Evolutionary conservation across 768 basidiomycete species (phyloP).

Genomic region (Kwoniella heveanensis): DNA sequence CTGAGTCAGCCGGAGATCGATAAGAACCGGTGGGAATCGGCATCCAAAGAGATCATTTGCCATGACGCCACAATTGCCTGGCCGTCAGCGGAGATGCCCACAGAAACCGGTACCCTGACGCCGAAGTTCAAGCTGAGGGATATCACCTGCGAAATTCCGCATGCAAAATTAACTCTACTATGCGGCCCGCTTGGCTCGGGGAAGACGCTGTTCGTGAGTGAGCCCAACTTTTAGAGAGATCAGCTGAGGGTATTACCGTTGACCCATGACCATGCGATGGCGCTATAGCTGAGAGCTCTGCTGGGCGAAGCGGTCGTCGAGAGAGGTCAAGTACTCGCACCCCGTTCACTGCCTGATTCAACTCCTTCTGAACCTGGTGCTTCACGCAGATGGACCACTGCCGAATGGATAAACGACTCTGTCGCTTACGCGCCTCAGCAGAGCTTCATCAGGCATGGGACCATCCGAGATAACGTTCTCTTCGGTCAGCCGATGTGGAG

Average conservation of each 20-base stretch:
- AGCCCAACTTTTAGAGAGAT: too few species aligned
- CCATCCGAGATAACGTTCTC: constrained; percentile 61
- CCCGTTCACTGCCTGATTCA: constrained; percentile 31
- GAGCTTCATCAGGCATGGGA: constrained; percentile 49
- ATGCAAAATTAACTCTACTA: constrained; percentile 41
- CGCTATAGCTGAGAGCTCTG: constrained; percentile 44
- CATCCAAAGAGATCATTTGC: constrained; percentile 15
- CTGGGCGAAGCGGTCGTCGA: constrained; percentile 45
- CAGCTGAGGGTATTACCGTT: neutral
- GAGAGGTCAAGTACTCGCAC: constrained; percentile 34
- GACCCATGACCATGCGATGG: neutral
- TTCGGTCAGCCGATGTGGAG: constrained; percentile 52
- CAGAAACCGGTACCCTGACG: constrained; percentile 5
- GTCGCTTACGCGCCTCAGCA: constrained; percentile 51
- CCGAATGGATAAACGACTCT: constrained; percentile 37
- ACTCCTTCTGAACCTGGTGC: constrained; percentile 25
- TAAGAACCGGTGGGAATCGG: constrained; percentile 2
- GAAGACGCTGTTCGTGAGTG: constrained; percentile 51
- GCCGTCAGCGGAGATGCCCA: constrained; percentile 26
- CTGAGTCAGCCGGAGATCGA: constrained; percentile 44
- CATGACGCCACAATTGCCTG: constrained; percentile 41
- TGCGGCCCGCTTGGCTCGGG: constrained; percentile 53
- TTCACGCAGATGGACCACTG: constrained; percentile 22
- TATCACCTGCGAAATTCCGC: constrained; percentile 38
- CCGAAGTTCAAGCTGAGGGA: constrained; percentile 37